A percentile compares a stretch with the other conserved stretches of the same genome.
Evolutionary conservation across 2,329 filamentous ascomycete species (phyloP).

Genomic region (Fonsecaea pedrosoi): DNA sequence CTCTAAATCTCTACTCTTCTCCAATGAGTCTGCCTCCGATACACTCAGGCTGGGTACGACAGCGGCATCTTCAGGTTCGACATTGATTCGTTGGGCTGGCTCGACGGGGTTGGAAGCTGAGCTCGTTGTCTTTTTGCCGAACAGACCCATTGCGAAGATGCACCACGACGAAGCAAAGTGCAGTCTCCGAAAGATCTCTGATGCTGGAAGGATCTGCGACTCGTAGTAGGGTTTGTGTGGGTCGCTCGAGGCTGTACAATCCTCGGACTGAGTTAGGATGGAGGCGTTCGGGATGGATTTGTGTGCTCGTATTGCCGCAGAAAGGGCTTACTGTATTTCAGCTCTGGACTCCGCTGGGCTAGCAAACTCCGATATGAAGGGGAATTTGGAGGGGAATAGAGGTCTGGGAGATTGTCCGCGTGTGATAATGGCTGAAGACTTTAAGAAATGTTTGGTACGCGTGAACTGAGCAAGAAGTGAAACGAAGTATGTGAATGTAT

Average conservation of each 20-base stretch:
- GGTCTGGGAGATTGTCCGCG: neutral
- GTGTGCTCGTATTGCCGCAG: conserved; percentile 13
- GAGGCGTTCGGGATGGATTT: neutral
- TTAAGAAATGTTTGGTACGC: neutral
- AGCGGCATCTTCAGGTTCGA: conserved; percentile 32
- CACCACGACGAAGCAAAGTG: neutral
- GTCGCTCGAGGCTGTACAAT: conserved; percentile 2
- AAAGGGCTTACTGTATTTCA: conserved; percentile 9
- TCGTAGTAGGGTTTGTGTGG: conserved; percentile 1
- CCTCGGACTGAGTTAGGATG: neutral
- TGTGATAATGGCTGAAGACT: neutral
- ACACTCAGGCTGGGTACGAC: conserved; percentile 36
- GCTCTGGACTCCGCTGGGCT: neutral
- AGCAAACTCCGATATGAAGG: neutral
- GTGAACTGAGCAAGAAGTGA: neutral
- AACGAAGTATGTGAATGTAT: neutral
- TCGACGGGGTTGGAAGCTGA: neutral
- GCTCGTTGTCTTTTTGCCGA: conserved; percentile 26
- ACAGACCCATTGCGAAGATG: conserved; percentile 28
- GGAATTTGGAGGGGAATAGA: neutral
- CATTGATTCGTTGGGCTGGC: conserved; percentile 17
- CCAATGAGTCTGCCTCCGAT: conserved; percentile 32
- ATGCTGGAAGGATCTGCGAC: conserved; percentile 1
- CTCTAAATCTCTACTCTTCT: conserved; percentile 26
- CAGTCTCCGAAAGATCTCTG: neutral